Evolutionary conservation across 129 eudicot species (phyloP).

Genomic region (Lactuca saligna): DNA sequence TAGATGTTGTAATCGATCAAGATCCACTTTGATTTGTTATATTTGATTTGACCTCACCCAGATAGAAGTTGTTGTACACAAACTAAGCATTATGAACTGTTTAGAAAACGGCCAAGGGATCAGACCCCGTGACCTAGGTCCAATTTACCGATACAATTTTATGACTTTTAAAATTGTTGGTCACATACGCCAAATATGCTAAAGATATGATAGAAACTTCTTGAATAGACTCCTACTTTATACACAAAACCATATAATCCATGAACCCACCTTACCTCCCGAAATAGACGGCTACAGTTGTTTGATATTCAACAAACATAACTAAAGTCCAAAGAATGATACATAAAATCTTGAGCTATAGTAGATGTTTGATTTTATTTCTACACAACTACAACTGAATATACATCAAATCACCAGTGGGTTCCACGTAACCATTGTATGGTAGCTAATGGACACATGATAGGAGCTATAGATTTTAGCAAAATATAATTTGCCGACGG

Average conservation of each 20-base stretch:
- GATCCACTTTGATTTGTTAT: neutral
- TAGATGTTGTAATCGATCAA: neutral
- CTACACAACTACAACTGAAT: neutral
- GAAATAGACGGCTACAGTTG: neutral
- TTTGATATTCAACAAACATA: neutral
- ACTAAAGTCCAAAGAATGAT: neutral
- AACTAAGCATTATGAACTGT: neutral
- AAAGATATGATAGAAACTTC: too few relatives aligned
- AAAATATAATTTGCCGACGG: too few relatives aligned
- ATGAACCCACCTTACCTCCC: neutral
- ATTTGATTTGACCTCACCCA: neutral
- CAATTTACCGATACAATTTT: too few relatives aligned
- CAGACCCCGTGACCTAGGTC: too few relatives aligned
- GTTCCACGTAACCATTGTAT: neutral
- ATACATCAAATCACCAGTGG: neutral
- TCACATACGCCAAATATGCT: too few relatives aligned
- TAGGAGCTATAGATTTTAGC: too few relatives aligned
- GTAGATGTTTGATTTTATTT: neutral
- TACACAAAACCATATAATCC: neutral
- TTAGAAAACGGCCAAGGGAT: too few relatives aligned
- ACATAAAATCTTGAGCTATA: too few relatives aligned
- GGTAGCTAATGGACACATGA: too few relatives aligned
- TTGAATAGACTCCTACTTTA: too few relatives aligned
- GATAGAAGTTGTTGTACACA: slow-evolving; percentile 3
- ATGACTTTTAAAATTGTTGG: too few relatives aligned